Evolutionary conservation across 345 rosid species (phyloP), one percentile per base, ranked within the genome.

Genomic region (Jatropha curcas): DNA sequence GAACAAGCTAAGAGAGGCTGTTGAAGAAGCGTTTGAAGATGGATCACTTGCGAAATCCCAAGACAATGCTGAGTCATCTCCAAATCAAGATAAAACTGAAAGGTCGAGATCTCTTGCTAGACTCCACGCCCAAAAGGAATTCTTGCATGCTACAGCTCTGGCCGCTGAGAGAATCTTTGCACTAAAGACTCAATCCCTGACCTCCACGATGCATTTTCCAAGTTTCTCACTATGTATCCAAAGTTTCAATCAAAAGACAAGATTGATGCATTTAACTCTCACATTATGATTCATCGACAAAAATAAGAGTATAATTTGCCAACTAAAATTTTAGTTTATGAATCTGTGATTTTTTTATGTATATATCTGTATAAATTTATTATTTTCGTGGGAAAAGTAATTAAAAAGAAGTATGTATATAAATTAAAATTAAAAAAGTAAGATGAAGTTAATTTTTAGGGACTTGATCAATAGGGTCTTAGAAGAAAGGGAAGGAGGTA

Each of bases 1-100:
- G 70, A 86, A 84, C 80, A 89, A 78, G 81, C 88, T 92, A 6
- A 81, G 86, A 25, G 98, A 92, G 83, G 98, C 98, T 81, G 82
- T 92, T 3, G 96, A 92, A 70, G 98, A 87, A 76, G 98, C 98
- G 55, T 92, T 94, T 28, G 94, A 90, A 76, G 91, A 86, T 71
- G 96, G 98, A 48, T 92, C 88, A 3, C 89, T 90, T 51, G 75
- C 79, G 67, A 92, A 89, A 82, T 84, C 96, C 17, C 92, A 84
- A 65, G 86, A 84, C 77, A 88, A 90, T 70, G 60, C 80, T 4
- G 82, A 80, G 56, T 59, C 86, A 46, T 78, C 65, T 8, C 31
- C 75, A 43, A 79, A 79, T 62, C 86, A 79, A 24, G 92, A 88
- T 28, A 84, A 77, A 22, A 58, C 27, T 52, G 92, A 90, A 28